Conservation (phyloP, 2,329 filamentous ascomycete species). For the Botrytis byssoidea region DNA sequence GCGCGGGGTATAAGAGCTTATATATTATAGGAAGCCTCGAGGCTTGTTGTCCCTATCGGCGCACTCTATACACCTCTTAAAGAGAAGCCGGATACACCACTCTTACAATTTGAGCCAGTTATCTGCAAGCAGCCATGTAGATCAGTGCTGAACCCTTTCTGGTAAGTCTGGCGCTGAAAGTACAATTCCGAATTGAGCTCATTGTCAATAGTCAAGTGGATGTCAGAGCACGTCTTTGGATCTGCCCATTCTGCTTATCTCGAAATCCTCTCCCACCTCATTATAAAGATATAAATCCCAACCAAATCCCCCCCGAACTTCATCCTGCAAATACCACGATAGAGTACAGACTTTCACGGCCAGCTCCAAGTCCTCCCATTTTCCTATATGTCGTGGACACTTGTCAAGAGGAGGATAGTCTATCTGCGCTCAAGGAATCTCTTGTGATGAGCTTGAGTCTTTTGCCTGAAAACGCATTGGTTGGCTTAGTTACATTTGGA, state of each 20-base stretch:
- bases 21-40: constrained; percentile 74
- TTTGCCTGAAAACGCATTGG: constrained; percentile 76
- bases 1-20: constrained; percentile 28
- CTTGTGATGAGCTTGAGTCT: constrained; percentile 83
- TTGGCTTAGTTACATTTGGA: constrained; percentile 82
- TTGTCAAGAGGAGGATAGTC: constrained; percentile 83
- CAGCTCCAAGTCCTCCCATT: constrained; percentile 81
- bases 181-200: constrained; percentile 27
- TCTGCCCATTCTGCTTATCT: constrained; percentile 84
- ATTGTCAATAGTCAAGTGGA: constrained; percentile 66
- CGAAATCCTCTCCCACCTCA: constrained; percentile 79
- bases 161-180: constrained; percentile 54
- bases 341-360: constrained; percentile 77
- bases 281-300: constrained; percentile 86
- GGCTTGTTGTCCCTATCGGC: constrained; percentile 92
- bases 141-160: constrained; percentile 95
- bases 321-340: constrained; percentile 85
- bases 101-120: constrained; percentile 94
- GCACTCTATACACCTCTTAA: constrained; percentile 94
- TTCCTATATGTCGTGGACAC: constrained; percentile 87
- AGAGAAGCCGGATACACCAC: constrained; percentile 84
- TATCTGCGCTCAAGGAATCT: constrained; percentile 80
- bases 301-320: constrained; percentile 78
- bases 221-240: constrained; percentile 80
- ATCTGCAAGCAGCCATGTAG: constrained; percentile 95